A percentile compares a stretch with the other conserved stretches of the same genome.
These are phyloP conservation scores for Alternaria angustiovoidea DNA, from an alignment of 2,329 filamentous ascomycete species.

Conservation along the genomic window DNA sequence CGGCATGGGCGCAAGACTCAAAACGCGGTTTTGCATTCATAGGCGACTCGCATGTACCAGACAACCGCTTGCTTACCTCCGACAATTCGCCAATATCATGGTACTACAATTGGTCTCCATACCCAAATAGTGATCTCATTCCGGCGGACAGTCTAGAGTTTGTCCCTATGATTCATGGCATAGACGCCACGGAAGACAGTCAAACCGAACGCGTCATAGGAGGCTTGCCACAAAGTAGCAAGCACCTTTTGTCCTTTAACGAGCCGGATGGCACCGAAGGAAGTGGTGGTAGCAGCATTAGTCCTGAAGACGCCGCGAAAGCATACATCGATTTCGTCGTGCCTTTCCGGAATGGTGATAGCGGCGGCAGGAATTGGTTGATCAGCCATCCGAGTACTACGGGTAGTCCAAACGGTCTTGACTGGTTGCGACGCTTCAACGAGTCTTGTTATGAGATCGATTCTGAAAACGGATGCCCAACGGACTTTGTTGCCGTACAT, in stretches of 20 bases:
- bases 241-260: slow-evolving; percentile 79
- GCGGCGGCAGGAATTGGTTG: slow-evolving; percentile 60
- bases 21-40: slow-evolving; percentile 81
- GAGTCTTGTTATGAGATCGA: slow-evolving; percentile 60
- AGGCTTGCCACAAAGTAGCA: slow-evolving; percentile 63
- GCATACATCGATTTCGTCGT: slow-evolving; percentile 77
- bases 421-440: slow-evolving; percentile 75
- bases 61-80: slow-evolving; percentile 71
- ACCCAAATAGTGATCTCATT: slow-evolving; percentile 63
- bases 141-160: slow-evolving; percentile 68
- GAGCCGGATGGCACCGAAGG: slow-evolving; percentile 72
- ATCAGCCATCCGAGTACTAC: slow-evolving; percentile 76
- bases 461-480: slow-evolving; percentile 53
- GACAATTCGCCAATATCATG: slow-evolving; percentile 71
- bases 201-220: slow-evolving; percentile 68
- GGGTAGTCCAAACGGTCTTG: slow-evolving; percentile 66
- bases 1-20: slow-evolving; percentile 46
- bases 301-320: slow-evolving; percentile 68
- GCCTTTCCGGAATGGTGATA: slow-evolving; percentile 67
- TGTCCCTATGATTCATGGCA: slow-evolving; percentile 82
- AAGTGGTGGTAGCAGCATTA: slow-evolving; percentile 70
- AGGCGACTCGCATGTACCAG: slow-evolving; percentile 61
- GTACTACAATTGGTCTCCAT: slow-evolving; percentile 82
- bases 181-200: slow-evolving; percentile 51
- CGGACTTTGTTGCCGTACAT: slow-evolving; percentile 62